Evolutionary conservation across 2,329 filamentous ascomycete genomes (phyloP), one percentile per base, ranked within the genome.

Genomic region (Clonostachys rosea): DNA sequence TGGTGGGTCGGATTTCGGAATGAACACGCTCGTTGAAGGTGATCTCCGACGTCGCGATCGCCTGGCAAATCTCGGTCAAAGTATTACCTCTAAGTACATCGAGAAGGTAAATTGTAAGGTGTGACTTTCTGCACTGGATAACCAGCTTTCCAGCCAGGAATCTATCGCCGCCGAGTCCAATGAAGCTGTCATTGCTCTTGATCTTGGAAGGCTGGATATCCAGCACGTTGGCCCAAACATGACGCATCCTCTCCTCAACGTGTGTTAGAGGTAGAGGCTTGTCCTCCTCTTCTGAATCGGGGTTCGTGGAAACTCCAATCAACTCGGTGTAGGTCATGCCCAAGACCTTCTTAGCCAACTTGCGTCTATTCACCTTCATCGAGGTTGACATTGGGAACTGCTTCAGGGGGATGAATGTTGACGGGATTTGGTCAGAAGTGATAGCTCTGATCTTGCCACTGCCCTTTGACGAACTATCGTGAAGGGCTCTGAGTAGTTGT

Each of bases 321-420:
- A 79, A 62, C 48, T 78, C 68, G 3, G 69, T 60, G 6, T 66
- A 66, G 0, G 70, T 69, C 10, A 76, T 50, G 0, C 66, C 65
- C 1, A 66, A 54, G 30, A 72, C 70, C 49, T 72, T 65, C 50
- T 67, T 71, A 47, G 73, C 71, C 8, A 80, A 65, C 45, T 69
- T 70, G 16, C 68, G 62, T 2, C 74, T 66, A 52, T 79, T 72
- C 39, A 79, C 66, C 52, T 80, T 75, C 45, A 79, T 64, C 0
- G 74, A 74, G 0, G 68, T 63, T 0, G 74, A 78, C 18, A 78
- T 55, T 0, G 77, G 77, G 17, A 80, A 64, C 11, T 64, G 56
- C 42, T 65, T 66, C 18, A 80, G 59, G 0, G 76, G 76, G 4
- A 81, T 65, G 43, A 74, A 79, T 3, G 72, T 63, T 1, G 66